Percentiles rank a stretch among this genome's conserved stretches.
These are phyloP conservation scores for Abrus pulchellus DNA, from an alignment of 306 rosid species.

Conservation along the genomic window DNA sequence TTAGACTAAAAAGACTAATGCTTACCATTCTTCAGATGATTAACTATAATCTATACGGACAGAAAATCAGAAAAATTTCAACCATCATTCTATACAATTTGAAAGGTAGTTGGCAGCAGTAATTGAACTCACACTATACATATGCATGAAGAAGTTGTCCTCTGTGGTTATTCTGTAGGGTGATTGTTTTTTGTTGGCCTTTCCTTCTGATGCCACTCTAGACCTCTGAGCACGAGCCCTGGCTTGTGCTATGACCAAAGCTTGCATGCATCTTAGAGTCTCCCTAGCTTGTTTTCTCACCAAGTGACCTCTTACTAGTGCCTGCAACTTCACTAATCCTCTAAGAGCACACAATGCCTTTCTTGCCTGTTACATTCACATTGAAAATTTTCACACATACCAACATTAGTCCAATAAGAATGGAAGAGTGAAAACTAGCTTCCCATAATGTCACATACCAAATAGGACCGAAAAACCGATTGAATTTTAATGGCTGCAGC, in stretches of 20 bases:
- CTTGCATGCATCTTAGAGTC: conserved; percentile 87
- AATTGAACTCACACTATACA: conserved; percentile 68
- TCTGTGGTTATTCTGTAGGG: conserved; percentile 60
- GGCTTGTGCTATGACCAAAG: conserved; percentile 85
- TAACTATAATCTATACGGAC: conserved; percentile 10
- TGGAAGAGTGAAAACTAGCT: neutral
- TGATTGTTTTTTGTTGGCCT: conserved; percentile 55
- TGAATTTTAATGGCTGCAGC: conserved; percentile 83
- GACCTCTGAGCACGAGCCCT: conserved; percentile 88
- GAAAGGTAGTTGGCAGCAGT: conserved; percentile 21
- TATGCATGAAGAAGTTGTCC: conserved; percentile 54
- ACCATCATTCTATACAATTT: conserved; percentile 13
- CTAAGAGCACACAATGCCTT: conserved; percentile 86
- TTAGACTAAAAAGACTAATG: conserved; percentile 9
- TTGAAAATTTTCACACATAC: conserved; percentile 20
- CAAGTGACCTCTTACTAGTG: conserved; percentile 88
- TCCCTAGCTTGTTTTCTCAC: conserved; percentile 86
- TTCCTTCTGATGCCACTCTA: conserved; percentile 58
- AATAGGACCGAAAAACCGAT: conserved; percentile 78
- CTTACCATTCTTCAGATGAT: conserved; percentile 21
- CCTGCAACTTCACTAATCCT: conserved; percentile 93
- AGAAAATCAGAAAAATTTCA: conserved; percentile 1
- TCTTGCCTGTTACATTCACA: conserved; percentile 71
- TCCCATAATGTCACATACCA: conserved; percentile 59
- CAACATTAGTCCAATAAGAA: neutral